phyloP scores from a whole-genome alignment of 2,329 filamentous ascomycete species.

The Knufia petricola region DNA sequence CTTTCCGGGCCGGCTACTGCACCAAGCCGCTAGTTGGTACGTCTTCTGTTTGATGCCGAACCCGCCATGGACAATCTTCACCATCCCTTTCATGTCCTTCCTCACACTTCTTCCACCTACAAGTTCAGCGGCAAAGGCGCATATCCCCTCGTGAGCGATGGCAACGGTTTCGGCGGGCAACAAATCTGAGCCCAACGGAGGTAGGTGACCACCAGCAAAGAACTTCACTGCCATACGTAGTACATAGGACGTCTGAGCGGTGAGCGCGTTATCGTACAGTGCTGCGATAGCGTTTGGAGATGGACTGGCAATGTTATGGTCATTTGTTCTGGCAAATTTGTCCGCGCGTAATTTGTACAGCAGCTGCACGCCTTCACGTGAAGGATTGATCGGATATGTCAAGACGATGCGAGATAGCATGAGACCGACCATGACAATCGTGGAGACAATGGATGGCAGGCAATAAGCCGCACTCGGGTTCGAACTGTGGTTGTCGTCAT shows the following conservation, averaged over 20 bases:
- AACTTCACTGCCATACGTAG: constrained; percentile 19
- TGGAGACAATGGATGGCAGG: constrained; percentile 17
- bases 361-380: constrained; percentile 17
- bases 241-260: constrained; percentile 14
- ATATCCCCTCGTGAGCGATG: constrained; percentile 19
- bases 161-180: constrained; percentile 18
- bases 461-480: constrained; percentile 11
- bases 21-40: constrained; percentile 3
- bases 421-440: constrained; percentile 18
- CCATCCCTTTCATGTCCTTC: not conserved
- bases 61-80: constrained; percentile 2
- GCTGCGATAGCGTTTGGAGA: constrained; percentile 14
- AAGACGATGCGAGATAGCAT: constrained; percentile 18
- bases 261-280: constrained; percentile 20
- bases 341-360: constrained; percentile 18
- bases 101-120: not conserved
- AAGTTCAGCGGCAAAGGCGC: constrained; percentile 16
- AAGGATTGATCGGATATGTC: constrained; percentile 14
- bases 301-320: not conserved
- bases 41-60: not conserved
- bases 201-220: constrained; percentile 15
- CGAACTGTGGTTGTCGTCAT: not conserved
- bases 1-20: not conserved
- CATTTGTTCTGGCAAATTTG: constrained; percentile 12
- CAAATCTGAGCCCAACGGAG: constrained; percentile 10